A percentile compares a stretch with the other conserved stretches of the same genome.
Evolutionary conservation across 306 rosid species (phyloP).

Genomic region (Ormosia semicastrata): DNA sequence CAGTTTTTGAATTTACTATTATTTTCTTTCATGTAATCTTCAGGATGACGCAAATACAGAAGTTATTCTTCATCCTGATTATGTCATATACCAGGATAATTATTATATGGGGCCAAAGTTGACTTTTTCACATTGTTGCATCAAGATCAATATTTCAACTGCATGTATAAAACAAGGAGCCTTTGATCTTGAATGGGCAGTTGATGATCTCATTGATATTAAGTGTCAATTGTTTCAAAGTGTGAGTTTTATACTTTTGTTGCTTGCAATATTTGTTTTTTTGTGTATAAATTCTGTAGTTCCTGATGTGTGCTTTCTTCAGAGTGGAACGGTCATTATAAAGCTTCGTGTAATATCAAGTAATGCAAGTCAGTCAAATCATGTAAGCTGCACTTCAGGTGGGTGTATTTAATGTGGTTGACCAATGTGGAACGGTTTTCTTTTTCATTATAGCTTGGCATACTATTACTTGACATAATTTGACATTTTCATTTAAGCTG

Average conservation of each 20-base stretch:
- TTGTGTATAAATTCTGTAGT: conserved; percentile 18
- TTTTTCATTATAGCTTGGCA: conserved; percentile 21
- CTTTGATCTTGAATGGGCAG: conserved; percentile 67
- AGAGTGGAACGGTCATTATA: conserved; percentile 60
- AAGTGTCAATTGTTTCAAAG: conserved; percentile 56
- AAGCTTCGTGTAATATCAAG: conserved; percentile 64
- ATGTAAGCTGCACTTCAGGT: conserved; percentile 56
- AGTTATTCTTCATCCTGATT: conserved; percentile 85
- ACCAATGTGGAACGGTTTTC: background rate
- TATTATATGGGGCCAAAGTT: conserved; percentile 56
- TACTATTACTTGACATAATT: background rate
- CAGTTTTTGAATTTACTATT: conserved; percentile 23
- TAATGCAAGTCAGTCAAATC: conserved; percentile 41
- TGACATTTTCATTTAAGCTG: conserved; percentile 17
- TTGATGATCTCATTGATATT: conserved; percentile 61
- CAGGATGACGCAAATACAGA: conserved; percentile 62
- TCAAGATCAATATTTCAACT: conserved; percentile 62
- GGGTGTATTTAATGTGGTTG: conserved; percentile 31
- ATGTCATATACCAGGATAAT: conserved; percentile 64
- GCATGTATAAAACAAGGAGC: conserved; percentile 40
- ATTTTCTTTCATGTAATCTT: conserved; percentile 34
- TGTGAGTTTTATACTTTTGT: conserved; percentile 52
- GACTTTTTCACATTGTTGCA: conserved; percentile 57
- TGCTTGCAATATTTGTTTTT: conserved; percentile 2
- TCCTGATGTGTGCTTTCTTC: conserved; percentile 40